These are phyloP conservation scores for Eimeria zaria DNA, from an alignment of 169 alveolate genomes.

Conservation along the genomic window DNA sequence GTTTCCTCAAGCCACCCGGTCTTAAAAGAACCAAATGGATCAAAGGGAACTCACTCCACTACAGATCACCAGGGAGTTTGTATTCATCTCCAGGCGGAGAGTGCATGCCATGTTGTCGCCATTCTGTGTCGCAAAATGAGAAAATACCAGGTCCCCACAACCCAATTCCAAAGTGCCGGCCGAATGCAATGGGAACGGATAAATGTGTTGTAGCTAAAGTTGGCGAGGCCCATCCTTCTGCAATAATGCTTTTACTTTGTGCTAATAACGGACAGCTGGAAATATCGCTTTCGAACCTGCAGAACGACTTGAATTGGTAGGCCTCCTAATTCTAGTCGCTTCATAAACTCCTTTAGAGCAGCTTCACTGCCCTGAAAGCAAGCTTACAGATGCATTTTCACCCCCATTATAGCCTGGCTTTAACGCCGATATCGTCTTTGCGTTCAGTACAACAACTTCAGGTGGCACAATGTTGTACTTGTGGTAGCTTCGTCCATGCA, in stretches of 20 bases:
- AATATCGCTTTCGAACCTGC: slow-evolving; percentile 5
- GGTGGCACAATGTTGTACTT: neutral
- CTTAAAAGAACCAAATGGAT: neutral
- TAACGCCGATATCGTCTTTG: neutral
- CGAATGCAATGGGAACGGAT: neutral
- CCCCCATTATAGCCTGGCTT: neutral
- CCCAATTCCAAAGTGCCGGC: neutral
- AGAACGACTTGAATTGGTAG: slow-evolving; percentile 54
- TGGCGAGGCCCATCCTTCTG: neutral
- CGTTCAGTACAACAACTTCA: neutral
- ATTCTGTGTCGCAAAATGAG: neutral
- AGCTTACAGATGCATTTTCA: neutral
- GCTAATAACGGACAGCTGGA: neutral
- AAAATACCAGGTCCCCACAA: slow-evolving; percentile 1
- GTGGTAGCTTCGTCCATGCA: neutral
- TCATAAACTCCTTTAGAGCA: slow-evolving; percentile 58
- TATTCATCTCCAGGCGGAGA: slow-evolving; percentile 25
- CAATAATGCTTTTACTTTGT: neutral
- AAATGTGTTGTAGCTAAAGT: neutral
- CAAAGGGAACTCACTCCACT: slow-evolving; percentile 19
- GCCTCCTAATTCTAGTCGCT: slow-evolving; percentile 27
- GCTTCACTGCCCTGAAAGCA: slow-evolving; percentile 72
- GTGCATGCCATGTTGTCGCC: slow-evolving; percentile 56
- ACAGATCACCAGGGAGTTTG: slow-evolving; percentile 28
- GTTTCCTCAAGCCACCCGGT: neutral